Evolutionary conservation across 2,329 filamentous ascomycete species (phyloP), one percentile per base, ranked within the genome.

Genomic region (Cercospora janseana): DNA sequence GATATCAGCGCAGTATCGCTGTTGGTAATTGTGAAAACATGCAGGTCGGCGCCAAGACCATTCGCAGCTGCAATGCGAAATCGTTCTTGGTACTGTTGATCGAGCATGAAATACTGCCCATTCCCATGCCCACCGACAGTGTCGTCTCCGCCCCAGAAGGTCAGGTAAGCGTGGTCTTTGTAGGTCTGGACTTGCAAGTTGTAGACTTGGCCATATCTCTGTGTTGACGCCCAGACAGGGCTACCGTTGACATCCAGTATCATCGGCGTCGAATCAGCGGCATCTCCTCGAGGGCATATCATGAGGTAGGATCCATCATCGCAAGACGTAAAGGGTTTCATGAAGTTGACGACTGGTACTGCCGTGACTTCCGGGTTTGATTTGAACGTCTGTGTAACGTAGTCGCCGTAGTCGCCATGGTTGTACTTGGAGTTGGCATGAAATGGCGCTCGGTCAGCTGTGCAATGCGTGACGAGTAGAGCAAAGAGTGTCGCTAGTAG

Each of bases 71-170:
- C 51, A 27, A 75, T 63, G 24, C 66, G 69, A 4, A 61, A 67
- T 51, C 71, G 62, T 28, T 72, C 47, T 35, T 46, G 52, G 24
- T 63, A 59, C 24, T 59, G 52, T 45, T 62, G 53, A 47, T 63
- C 60, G 15, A 61, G 51, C 75, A 79, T 74, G 50, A 74, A 71
- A 52, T 75, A 73, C 46, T 64, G 63, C 12, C 75, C 76, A 31
- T 71, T 67, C 3, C 76, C 75, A 58, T 76, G 72, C 2, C 74
- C 75, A 2, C 69, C 69, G n/a, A 72, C 69, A 24, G 72, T 68
- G 55, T 74, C 70, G 12, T 73, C 62, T 8, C 75, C 75, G n/a
- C 71, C 67, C 74, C 75, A 77, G 55, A 76, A 77, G 0, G 73
- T 75, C 42, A 78, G 58, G 60, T 75, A 76, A 6, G 65, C 58